Percentiles rank a stretch among this genome's conserved stretches.
phyloP scores from a whole-genome alignment of 2,329 filamentous ascomycete species.

The Arthrobotrys musiformis region DNA sequence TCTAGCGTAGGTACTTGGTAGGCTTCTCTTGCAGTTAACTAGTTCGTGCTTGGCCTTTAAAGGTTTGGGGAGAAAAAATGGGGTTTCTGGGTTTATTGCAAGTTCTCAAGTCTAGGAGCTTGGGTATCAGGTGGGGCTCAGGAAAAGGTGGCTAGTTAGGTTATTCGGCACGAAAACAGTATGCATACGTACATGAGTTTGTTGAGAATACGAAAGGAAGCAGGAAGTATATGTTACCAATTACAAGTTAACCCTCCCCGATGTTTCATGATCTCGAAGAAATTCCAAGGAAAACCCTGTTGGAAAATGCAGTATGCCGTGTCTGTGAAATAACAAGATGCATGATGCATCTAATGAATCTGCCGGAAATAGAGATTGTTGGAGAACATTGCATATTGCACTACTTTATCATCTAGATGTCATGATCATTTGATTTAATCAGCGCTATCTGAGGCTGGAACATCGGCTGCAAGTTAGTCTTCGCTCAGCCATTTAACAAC shows the following conservation, averaged over 20 bases:
- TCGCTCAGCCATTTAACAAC: not conserved
- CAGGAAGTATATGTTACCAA: not conserved
- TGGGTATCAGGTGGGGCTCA: not conserved
- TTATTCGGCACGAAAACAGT: not conserved
- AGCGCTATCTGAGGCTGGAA: not conserved
- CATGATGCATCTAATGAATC: not conserved
- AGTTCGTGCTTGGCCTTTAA: not conserved
- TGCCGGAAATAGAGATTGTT: not conserved
- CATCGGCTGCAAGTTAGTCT: not conserved
- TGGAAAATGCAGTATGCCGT: constrained; percentile 6
- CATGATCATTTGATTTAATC: constrained; percentile 5
- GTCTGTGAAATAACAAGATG: not conserved
- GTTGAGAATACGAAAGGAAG: not conserved
- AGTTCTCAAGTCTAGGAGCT: not conserved
- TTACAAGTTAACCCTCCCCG: not conserved
- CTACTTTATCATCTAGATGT: not conserved
- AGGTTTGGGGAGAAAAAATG: not conserved
- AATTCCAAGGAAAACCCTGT: not conserved
- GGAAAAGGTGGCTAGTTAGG: not conserved
- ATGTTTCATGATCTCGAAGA: not conserved
- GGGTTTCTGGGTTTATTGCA: not conserved
- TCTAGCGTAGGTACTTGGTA: constrained; percentile 16
- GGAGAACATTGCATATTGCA: not conserved
- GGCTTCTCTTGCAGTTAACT: constrained; percentile 10
- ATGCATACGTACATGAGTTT: not conserved